phyloP scores from a whole-genome alignment of 192 early-diverging fungal genomes.

The Fimicolochytrium jonesii region DNA sequence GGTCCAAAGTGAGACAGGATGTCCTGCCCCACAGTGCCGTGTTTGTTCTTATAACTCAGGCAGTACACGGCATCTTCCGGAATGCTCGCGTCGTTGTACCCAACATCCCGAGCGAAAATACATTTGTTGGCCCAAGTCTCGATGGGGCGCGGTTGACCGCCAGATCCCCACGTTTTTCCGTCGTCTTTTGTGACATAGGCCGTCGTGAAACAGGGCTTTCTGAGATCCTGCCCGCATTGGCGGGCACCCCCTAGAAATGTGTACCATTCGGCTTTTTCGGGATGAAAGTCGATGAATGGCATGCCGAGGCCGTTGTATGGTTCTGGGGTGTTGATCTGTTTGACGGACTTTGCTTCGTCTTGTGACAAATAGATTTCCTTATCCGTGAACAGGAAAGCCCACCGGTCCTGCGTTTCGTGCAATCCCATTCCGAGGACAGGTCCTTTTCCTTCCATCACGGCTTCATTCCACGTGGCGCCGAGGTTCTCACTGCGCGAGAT shows the following conservation, averaged over 20 bases:
- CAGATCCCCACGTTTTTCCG: conserved; percentile 63
- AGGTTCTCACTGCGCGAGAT: conserved; percentile 70
- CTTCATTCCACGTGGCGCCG: conserved; percentile 65
- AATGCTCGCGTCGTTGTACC: conserved; percentile 45
- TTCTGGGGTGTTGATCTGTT: conserved; percentile 40
- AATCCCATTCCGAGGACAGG: conserved; percentile 53
- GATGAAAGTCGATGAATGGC: conserved; percentile 84
- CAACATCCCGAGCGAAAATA: conserved; percentile 59
- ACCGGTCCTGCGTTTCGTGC: conserved; percentile 65
- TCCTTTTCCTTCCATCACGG: conserved; percentile 44
- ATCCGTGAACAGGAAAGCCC: conserved; percentile 47
- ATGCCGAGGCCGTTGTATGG: conserved; percentile 64
- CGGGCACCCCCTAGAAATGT: conserved; percentile 68
- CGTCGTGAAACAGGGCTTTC: conserved; percentile 57
- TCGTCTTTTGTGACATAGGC: conserved; percentile 68
- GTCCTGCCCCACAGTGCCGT: conserved; percentile 55
- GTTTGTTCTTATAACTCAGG: conserved; percentile 57
- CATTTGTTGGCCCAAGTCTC: conserved; percentile 84
- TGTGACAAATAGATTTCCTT: conserved; percentile 31
- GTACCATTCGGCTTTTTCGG: conserved; percentile 80
- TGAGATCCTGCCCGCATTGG: conserved; percentile 7
- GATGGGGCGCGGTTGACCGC: conserved; percentile 45
- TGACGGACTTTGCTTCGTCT: conserved; percentile 35
- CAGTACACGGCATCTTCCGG: conserved; percentile 74
- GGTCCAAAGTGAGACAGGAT: conserved; percentile 34